phyloP scores from a whole-genome alignment of 2,329 filamentous ascomycete species.

The Hypoxylon sp. region DNA sequence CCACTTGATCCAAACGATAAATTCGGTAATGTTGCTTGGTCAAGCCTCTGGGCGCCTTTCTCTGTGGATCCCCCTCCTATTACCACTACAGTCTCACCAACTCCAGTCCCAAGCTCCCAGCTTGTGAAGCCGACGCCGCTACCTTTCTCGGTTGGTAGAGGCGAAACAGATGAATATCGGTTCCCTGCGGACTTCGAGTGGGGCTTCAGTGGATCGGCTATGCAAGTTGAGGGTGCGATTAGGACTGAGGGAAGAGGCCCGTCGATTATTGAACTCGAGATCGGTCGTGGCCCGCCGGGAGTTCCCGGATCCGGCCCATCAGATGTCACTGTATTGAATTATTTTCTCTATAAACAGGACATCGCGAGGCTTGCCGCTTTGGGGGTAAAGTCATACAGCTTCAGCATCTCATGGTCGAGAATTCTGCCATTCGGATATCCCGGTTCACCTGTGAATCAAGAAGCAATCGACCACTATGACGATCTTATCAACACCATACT shows the following conservation, averaged over 20 bases:
- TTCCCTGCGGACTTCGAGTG: constrained; percentile 65
- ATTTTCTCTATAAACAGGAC: constrained; percentile 71
- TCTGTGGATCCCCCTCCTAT: too few relatives aligned
- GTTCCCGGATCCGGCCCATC: constrained; percentile 46
- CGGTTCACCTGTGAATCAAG: constrained; percentile 66
- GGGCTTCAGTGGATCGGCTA: constrained; percentile 65
- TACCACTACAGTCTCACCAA: too few relatives aligned
- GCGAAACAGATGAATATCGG: constrained; percentile 60
- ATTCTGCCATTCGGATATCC: constrained; percentile 67
- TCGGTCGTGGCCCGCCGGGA: constrained; percentile 40
- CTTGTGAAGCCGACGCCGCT: too few relatives aligned
- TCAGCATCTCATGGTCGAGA: constrained; percentile 67
- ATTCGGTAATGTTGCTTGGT: too few relatives aligned
- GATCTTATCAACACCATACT: constrained; percentile 67
- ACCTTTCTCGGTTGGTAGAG: too few relatives aligned
- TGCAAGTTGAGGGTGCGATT: constrained; percentile 63
- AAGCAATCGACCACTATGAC: constrained; percentile 68
- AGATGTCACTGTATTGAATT: constrained; percentile 61
- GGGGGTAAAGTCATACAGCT: constrained; percentile 67
- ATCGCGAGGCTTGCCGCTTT: constrained; percentile 67
- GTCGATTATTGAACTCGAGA: constrained; percentile 59
- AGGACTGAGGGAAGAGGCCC: constrained; percentile 62
- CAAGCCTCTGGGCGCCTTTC: too few relatives aligned
- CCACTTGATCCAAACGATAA: too few relatives aligned
- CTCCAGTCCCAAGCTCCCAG: too few relatives aligned